Base-by-base conservation (phyloP, 75 land plant species). In the Isoetes taiwanensis region DNA sequence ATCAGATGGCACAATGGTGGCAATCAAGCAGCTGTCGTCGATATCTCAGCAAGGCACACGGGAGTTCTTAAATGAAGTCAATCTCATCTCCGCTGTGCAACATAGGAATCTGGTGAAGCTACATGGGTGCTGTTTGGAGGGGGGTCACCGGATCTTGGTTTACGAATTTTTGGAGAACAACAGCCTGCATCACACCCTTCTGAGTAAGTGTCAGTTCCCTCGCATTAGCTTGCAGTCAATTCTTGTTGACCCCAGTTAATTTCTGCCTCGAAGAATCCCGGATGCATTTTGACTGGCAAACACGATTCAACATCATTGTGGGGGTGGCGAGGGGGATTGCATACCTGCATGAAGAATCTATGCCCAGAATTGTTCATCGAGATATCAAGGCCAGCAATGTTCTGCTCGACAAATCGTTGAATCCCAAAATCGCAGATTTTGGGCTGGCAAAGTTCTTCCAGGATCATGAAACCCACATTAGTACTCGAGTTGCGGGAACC, bases 11-110 rank as follows among this genome's bases (percentile, higher is more conserved):
- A 57, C 23, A 40, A 56, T 30, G 43, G 61, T 83, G 9, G 83
- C 86, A 16, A 75, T 83, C 1, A 80, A 80, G 70, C 80, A 77
- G 43, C 28, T 79, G 20, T 43, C 62, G 16, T 65, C 70, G 61
- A 66, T 75, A 23, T 76, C 76, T 0, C 59, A 67, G 58, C 83
- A 79, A 52, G 66, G 79, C 61, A 71, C 65, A 3, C 68, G 70
- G 55, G 71, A 82, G 25, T 82, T 82, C 68, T 72, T 76, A 53
- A 78, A 82, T 64, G 85, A 82, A 53, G 76, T 82, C 2, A 71
- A 65, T 16, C 52, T 79, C 17, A 77, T 82, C 23, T 66, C 63
- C 20, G 48, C 58, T 25, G 66, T 82, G 21, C 65, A 82, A 48
- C 86, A 82, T 64, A 72, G 73, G 41, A 78, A 82, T 40, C 72